Conservation (phyloP, 192 early-diverging fungal genomes). For the Coemansia sp. region DNA sequence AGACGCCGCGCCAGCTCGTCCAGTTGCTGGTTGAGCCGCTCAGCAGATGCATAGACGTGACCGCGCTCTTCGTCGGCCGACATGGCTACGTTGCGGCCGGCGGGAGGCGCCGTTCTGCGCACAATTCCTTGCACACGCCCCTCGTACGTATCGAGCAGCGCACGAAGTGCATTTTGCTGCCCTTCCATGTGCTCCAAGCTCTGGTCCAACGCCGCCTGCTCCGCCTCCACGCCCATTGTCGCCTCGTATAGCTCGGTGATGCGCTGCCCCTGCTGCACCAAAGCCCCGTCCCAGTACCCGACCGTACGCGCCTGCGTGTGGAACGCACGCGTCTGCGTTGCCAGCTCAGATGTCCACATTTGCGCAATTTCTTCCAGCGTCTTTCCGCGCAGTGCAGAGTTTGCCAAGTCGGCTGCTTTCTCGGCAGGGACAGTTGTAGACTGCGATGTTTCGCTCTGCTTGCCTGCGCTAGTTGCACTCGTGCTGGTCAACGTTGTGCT, state of each 20-base stretch:
- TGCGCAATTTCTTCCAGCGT: slow-evolving; percentile 90
- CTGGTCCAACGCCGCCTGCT: slow-evolving; percentile 80
- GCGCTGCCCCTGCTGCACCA: slow-evolving; percentile 81
- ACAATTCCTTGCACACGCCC: slow-evolving; percentile 49
- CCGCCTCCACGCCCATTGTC: slow-evolving; percentile 67
- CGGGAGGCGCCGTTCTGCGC: slow-evolving; percentile 56
- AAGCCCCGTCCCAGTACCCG: slow-evolving; percentile 76
- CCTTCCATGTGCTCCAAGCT: slow-evolving; percentile 83
- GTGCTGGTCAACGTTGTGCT: neutral
- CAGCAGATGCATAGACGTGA: slow-evolving; percentile 80
- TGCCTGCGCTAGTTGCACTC: slow-evolving; percentile 52
- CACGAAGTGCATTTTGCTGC: slow-evolving; percentile 80
- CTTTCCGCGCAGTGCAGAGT: slow-evolving; percentile 56
- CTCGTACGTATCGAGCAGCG: slow-evolving; percentile 81
- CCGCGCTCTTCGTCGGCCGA: slow-evolving; percentile 84
- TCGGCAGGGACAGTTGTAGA: neutral
- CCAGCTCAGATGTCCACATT: slow-evolving; percentile 85
- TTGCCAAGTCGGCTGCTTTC: slow-evolving; percentile 54
- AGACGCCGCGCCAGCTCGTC: slow-evolving; percentile 83
- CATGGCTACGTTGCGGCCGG: slow-evolving; percentile 40
- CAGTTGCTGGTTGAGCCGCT: slow-evolving; percentile 81
- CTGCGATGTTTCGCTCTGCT: slow-evolving; percentile 42
- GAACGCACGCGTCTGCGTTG: slow-evolving; percentile 77
- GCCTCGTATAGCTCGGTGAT: slow-evolving; percentile 76
- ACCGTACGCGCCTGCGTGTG: slow-evolving; percentile 83